Evolutionary conservation across 2,329 filamentous ascomycete species (phyloP), one percentile per base, ranked within the genome.

Genomic region (Xylariaceae sp.): DNA sequence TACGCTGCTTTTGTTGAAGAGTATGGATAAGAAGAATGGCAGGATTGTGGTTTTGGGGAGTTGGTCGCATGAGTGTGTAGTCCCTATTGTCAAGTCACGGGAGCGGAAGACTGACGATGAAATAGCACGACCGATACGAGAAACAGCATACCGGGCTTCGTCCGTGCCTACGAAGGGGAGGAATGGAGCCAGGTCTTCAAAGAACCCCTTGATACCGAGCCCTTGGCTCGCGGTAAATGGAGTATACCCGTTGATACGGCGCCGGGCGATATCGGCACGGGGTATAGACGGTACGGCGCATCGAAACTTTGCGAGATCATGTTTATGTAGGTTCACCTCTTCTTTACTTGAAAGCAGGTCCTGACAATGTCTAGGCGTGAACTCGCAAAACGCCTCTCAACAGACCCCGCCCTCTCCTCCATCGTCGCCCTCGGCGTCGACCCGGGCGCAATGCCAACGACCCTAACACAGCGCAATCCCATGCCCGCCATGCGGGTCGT

Each of bases 361-460:
- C 49, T 52, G 5, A 60, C 47, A 6, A 18, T 35, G 13, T 2
- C 8, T 13, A 69, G 69, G 61, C 66, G 65, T 30, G 72, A 73
- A 56, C 66, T 73, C n/a, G 65, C 68, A 35, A 62, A 59, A 30
- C 68, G 72, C 6, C 60, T 74, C 10, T 61, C 66, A 37, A 57
- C 51, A 1, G 70, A 73, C 56, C 67, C 71, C 9, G 50, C 49
- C 1, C 61, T 74, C 0, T 66, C 62, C 9, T 65, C 67, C 4
- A 66, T 75, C 18, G 67, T 64, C 10, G 59, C 73, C 37, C 59
- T 75, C 2, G 67, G 66, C n/a, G 60, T 75, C 8, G 73, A 75
- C 61, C 73, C 74, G 0, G 74, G 73, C 39, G 65, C 62, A 1
- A 73, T 74, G 65, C 50, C 62, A 2, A 73, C 67, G 1, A 57